Evolutionary conservation across 2,329 filamentous ascomycete genomes (phyloP).

Genomic region (Didymella sp.): DNA sequence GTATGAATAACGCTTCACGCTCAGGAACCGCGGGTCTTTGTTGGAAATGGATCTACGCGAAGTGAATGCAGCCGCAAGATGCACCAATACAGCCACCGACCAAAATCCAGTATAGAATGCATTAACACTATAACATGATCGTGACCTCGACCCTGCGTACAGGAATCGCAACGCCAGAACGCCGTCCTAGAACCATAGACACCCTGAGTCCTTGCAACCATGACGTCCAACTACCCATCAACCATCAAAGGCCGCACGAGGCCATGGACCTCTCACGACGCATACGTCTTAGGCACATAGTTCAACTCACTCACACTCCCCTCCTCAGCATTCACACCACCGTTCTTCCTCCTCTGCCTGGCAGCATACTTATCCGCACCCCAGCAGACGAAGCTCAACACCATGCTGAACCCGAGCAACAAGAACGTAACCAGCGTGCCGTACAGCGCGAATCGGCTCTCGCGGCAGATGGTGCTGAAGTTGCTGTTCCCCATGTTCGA

Average conservation of each 20-base stretch:
- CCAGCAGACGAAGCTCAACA: conserved; percentile 46
- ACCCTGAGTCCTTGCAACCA: too few species aligned
- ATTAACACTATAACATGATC: background rate
- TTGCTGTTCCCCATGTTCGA: conserved; percentile 43
- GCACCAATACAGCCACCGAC: background rate
- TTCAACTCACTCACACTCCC: conserved; percentile 16
- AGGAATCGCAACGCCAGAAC: conserved; percentile 12
- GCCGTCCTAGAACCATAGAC: background rate
- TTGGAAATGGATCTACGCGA: background rate
- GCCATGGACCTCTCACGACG: background rate
- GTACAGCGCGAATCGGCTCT: conserved; percentile 56
- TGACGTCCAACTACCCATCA: background rate
- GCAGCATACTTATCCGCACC: conserved; percentile 47
- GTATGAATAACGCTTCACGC: background rate
- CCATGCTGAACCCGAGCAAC: conserved; percentile 46
- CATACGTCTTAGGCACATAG: conserved; percentile 20
- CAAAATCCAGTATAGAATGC: background rate
- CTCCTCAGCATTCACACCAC: conserved; percentile 3
- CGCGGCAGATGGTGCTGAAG: conserved; percentile 51
- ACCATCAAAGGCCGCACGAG: background rate
- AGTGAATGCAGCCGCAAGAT: background rate
- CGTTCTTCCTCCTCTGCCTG: conserved; percentile 44
- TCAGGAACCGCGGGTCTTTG: too few species aligned
- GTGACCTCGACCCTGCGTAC: conserved; percentile 9
- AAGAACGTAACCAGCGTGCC: conserved; percentile 53